Conservation (phyloP, 2,329 filamentous ascomycete genomes). For the Colletotrichum nymphaeae region DNA sequence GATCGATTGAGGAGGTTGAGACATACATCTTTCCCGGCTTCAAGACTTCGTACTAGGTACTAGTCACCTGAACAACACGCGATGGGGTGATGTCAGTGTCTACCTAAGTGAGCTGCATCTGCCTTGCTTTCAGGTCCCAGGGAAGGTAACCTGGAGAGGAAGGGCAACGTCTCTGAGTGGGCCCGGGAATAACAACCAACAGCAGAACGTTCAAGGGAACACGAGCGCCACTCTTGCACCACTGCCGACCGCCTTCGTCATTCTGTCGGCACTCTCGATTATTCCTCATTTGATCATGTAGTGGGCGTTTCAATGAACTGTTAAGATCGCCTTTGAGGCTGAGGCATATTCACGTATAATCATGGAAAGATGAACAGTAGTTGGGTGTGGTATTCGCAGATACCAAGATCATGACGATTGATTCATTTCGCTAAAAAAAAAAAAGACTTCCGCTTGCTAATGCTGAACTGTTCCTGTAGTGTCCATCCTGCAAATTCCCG, state of each 20-base stretch:
- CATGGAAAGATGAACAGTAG: neutral
- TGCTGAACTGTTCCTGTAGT: slow-evolving; percentile 1
- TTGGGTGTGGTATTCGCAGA: neutral
- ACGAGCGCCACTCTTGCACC: too few species aligned
- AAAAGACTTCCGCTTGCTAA: slow-evolving; percentile 30
- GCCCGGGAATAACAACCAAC: neutral
- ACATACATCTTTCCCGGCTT: neutral
- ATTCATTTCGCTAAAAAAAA: neutral
- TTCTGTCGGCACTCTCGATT: too few species aligned
- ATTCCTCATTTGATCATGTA: too few species aligned
- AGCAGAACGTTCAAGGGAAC: neutral
- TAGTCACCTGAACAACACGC: neutral
- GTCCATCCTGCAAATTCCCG: neutral
- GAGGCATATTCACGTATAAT: neutral
- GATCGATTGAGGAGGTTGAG: neutral
- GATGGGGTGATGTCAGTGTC: neutral
- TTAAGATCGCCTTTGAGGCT: neutral
- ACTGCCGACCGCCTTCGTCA: neutral
- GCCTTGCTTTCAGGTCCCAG: neutral
- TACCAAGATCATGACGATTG: neutral
- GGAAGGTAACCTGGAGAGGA: neutral
- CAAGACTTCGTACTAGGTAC: neutral
- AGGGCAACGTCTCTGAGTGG: neutral
- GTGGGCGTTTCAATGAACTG: too few species aligned
- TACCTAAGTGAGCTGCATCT: neutral